Conservation (phyloP, 345 rosid genomes). For the Populus pruinosa region DNA sequence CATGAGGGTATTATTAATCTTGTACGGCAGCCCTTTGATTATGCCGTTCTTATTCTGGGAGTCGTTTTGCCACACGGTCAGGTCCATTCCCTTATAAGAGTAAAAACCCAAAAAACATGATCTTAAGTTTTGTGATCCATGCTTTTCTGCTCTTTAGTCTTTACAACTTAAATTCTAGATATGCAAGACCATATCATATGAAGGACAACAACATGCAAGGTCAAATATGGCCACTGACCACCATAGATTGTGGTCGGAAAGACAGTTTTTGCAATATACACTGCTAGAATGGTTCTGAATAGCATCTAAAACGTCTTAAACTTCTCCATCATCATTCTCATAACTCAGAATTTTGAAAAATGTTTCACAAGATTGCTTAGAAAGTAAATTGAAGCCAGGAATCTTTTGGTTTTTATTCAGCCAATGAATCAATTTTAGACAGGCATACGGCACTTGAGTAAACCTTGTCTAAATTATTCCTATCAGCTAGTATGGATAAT, state of each 20-base stretch:
- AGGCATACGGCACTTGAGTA: neutral
- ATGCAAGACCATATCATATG: neutral
- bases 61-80: neutral
- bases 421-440: neutral
- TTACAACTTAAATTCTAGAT: neutral
- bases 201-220: neutral
- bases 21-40: neutral
- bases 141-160: neutral
- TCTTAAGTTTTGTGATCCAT: neutral
- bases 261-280: neutral
- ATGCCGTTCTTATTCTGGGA: neutral
- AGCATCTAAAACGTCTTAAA: neutral
- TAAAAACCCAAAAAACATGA: neutral
- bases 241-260: neutral
- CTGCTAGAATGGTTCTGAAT: neutral
- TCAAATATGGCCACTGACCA: neutral
- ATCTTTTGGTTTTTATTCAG: neutral
- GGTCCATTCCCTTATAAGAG: neutral
- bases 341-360: neutral
- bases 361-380: neutral
- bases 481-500: neutral
- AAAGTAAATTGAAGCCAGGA: neutral
- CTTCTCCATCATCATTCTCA: neutral
- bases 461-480: neutral
- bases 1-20: slow-evolving; percentile 29